Conservation (phyloP, 805 yeast genomes). For the Zygosaccharomyces bailii region DNA sequence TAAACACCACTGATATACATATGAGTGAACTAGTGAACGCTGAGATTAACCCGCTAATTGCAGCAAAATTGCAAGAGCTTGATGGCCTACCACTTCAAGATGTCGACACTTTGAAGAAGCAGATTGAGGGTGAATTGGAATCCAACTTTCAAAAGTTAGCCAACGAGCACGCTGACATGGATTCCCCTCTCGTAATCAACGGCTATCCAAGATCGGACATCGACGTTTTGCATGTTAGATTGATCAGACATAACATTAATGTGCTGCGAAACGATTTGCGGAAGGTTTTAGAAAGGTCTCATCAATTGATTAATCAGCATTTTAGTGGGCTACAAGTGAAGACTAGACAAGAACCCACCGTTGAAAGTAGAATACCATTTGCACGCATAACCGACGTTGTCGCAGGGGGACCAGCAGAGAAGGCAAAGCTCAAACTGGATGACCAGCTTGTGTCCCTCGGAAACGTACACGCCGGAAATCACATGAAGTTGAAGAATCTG, state of each 20-base stretch:
- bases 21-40: conserved; percentile 5
- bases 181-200: conserved; percentile 65
- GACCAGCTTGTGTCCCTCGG: conserved; percentile 60
- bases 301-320: conserved; percentile 44
- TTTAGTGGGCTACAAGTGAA: conserved; percentile 27
- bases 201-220: conserved; percentile 86
- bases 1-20: not conserved
- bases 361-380: conserved; percentile 44
- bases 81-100: conserved; percentile 19
- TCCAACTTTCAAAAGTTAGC: conserved; percentile 43
- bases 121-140: conserved; percentile 42
- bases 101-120: conserved; percentile 35
- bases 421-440: conserved; percentile 50
- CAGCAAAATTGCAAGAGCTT: conserved; percentile 4
- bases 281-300: conserved; percentile 46
- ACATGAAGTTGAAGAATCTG: conserved; percentile 45
- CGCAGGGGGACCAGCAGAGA: conserved; percentile 52
- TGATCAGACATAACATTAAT: conserved; percentile 59
- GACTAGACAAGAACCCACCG: conserved; percentile 8
- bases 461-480: conserved; percentile 51
- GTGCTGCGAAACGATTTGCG: conserved; percentile 68
- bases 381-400: conserved; percentile 52
- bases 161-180: conserved; percentile 54
- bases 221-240: conserved; percentile 68
- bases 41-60: not conserved